Conservation (phyloP, 2,329 filamentous ascomycete genomes). For the Pseudogymnoascus sp. region DNA sequence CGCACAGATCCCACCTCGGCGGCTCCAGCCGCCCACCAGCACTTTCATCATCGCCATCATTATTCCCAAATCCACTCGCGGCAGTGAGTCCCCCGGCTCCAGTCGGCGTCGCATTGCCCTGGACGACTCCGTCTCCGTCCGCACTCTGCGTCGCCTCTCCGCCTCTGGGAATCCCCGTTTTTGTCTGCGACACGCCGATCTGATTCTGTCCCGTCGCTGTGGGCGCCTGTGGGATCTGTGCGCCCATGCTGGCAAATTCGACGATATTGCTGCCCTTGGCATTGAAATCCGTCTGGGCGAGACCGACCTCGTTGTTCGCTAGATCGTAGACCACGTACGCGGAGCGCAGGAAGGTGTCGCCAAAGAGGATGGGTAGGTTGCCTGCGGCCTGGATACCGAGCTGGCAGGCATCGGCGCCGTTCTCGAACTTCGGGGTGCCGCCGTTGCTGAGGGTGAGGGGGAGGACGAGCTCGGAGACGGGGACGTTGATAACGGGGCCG, state of each 20-base stretch:
- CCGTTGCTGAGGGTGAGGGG: conserved; percentile 23
- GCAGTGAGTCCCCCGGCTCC: neutral
- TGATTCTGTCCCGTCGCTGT: conserved; percentile 11
- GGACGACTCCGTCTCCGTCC: neutral
- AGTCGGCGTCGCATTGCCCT: neutral
- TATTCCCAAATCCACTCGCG: neutral
- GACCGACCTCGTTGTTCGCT: conserved; percentile 41
- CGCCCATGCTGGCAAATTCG: conserved; percentile 16
- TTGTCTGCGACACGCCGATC: conserved; percentile 9
- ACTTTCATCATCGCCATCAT: neutral
- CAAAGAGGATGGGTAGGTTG: conserved; percentile 31
- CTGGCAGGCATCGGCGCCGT: conserved; percentile 28
- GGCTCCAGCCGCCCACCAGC: neutral
- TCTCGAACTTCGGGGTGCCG: conserved; percentile 24
- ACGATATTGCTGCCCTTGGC: conserved; percentile 29
- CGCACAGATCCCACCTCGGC: no score
- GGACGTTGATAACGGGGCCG: conserved; percentile 38
- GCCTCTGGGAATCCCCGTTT: conserved; percentile 6
- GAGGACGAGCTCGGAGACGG: conserved; percentile 40
- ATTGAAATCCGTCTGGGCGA: conserved; percentile 43
- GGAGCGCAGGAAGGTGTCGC: conserved; percentile 47
- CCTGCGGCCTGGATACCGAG: conserved; percentile 25
- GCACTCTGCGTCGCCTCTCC: conserved; percentile 2
- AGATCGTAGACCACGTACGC: conserved; percentile 50
- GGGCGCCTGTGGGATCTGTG: neutral